Percentiles rank a stretch among this genome's conserved stretches.
phyloP scores from a whole-genome alignment of 1,139 yeast species.

The Insectozyma bohioensis region DNA sequence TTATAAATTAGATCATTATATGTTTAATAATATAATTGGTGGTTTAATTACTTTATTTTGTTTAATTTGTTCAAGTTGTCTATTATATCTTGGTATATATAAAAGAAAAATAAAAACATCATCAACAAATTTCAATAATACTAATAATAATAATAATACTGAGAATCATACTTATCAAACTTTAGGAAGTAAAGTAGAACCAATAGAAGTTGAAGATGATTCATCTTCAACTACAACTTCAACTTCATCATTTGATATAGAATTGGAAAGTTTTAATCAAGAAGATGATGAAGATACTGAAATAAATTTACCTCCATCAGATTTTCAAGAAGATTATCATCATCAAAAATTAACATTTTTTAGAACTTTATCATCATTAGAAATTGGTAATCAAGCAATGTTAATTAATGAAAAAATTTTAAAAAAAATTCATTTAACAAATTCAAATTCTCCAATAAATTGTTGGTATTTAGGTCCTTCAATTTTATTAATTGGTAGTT shows the following conservation, averaged over 20 bases:
- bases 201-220: no score
- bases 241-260: conserved; percentile 9
- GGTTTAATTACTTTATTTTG: conserved; percentile 17
- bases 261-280: conserved; percentile 9
- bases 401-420: conserved; percentile 13
- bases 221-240: no score
- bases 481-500: conserved; percentile 27
- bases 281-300: conserved; percentile 3
- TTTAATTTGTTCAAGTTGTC: conserved; percentile 14
- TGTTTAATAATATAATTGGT: conserved; percentile 24
- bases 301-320: conserved; percentile 7
- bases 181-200: background rate
- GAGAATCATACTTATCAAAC: no score
- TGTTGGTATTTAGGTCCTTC: conserved; percentile 30
- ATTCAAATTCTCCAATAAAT: no score
- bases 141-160: no score
- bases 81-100: conserved; percentile 14
- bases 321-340: conserved; percentile 10
- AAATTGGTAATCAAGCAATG: conserved; percentile 7
- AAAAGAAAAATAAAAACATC: conserved; percentile 2
- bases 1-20: conserved; percentile 37
- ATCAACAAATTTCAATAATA: no score
- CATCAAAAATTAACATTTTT: conserved; percentile 10
- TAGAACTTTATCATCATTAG: conserved; percentile 5
- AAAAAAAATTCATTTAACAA: conserved; percentile 4